Evolutionary conservation across 2,329 filamentous ascomycete species (phyloP), one percentile per base, ranked within the genome.

Genomic region (Aspergillus proliferans): DNA sequence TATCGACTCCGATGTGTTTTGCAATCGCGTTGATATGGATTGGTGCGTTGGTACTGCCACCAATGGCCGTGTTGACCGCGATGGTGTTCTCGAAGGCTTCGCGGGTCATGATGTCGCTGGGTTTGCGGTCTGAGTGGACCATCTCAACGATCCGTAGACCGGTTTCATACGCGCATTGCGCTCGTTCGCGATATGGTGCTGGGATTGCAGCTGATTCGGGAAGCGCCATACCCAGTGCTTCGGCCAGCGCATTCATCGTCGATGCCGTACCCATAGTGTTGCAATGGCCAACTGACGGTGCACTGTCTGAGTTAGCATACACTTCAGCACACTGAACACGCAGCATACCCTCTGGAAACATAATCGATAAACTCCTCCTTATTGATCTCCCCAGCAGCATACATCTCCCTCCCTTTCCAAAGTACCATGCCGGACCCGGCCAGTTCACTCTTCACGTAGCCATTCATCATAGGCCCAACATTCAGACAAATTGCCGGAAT

Each of bases 21-120:
- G 78, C 78, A 19, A 81, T 72, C 8, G 78, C 78, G 36, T 74
- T 76, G 43, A 81, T 63, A 57, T 81, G 78, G 44, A 81, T 79
- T 0, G 77, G 77, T 0, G 78, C 77, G 52, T 81, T 81, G 3
- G 78, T 80, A 52, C 75, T 78, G 12, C 78, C 78, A 22, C 78
- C 78, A 47, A 81, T 78, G 18, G 78, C 77, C 1, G 76, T 77
- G 52, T 79, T 80, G 39, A 71, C 71, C 5, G 75, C 74, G 24
- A 81, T 77, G 6, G 76, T 77, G 51, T 81, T 81, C 62, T 81
- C 77, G 49, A 81, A 81, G 0, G 78, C 76, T 48, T 74, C 61
- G 3, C 76, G 68, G 0, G 77, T 80, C 72, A 81, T 72, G 56
- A 81, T 76, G 50, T 81, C 77, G 53, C 71, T 76, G 2, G 78